A percentile compares a stretch with the other conserved stretches of the same genome.
Conservation (phyloP, 257 asterid species). For the Rehmannia glutinosa region DNA sequence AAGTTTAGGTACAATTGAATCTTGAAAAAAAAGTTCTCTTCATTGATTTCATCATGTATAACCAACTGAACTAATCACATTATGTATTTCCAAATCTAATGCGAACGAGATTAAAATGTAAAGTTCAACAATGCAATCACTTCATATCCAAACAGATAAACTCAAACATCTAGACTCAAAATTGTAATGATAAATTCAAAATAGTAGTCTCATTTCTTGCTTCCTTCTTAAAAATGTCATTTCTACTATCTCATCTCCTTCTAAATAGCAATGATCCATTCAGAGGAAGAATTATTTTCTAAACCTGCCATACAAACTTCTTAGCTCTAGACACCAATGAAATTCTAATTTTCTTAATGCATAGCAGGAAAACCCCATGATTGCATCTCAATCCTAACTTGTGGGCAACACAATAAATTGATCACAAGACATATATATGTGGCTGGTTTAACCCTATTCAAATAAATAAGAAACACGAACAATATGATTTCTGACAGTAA, state of each 20-base stretch:
- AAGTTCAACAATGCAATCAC: not conserved
- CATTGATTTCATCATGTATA: not conserved
- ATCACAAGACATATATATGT: not conserved
- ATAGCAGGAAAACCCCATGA: not conserved
- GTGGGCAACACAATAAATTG: not conserved
- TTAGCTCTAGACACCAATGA: not conserved
- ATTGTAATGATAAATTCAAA: not conserved
- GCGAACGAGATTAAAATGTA: not conserved
- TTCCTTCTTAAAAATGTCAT: not conserved
- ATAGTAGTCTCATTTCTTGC: not conserved
- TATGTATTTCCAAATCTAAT: not conserved
- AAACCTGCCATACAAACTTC: not conserved
- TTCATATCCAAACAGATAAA: not conserved
- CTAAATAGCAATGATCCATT: not conserved
- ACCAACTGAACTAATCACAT: constrained; percentile 4
- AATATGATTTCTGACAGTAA: no score
- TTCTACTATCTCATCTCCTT: not conserved
- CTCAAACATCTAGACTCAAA: not conserved
- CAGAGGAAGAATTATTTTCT: not conserved
- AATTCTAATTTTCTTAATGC: not conserved
- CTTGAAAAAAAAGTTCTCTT: not conserved
- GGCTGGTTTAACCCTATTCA: not conserved
- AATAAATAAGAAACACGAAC: not conserved
- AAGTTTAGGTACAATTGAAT: not conserved
- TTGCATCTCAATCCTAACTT: not conserved